These are phyloP conservation scores for Zasmidium cellare DNA, from an alignment of 2,329 filamentous ascomycete genomes.

Conservation along the genomic window DNA sequence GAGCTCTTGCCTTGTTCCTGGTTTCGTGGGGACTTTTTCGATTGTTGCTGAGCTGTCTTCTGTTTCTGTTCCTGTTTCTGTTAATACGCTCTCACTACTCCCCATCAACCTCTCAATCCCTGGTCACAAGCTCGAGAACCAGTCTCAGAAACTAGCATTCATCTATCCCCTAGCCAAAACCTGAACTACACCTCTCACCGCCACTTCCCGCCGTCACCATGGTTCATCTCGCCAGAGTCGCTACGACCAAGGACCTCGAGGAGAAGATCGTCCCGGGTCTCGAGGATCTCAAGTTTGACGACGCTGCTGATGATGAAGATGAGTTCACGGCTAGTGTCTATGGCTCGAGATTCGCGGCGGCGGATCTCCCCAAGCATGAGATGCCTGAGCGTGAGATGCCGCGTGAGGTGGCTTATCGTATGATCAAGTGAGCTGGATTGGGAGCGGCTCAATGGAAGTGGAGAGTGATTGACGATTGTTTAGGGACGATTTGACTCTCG, in stretches of 20 bases:
- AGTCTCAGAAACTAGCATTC: not conserved
- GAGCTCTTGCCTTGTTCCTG: not conserved
- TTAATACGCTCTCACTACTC: not conserved
- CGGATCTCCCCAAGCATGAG: constrained; percentile 77
- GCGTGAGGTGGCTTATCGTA: constrained; percentile 85
- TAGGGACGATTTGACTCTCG: constrained; percentile 80
- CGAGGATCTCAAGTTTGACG: constrained; percentile 48
- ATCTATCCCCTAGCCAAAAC: not conserved
- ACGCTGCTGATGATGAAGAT: constrained; percentile 46
- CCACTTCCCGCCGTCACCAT: constrained; percentile 24
- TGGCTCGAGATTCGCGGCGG: constrained; percentile 77
- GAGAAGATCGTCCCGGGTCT: constrained; percentile 46
- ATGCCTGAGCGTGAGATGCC: constrained; percentile 94
- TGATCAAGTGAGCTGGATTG: constrained; percentile 69
- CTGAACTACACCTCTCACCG: not conserved
- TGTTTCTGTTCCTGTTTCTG: no score
- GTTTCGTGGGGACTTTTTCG: no score
- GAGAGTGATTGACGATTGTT: not conserved
- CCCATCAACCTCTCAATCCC: not conserved
- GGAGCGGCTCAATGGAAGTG: not conserved
- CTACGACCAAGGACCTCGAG: constrained; percentile 32
- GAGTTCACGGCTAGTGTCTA: constrained; percentile 79
- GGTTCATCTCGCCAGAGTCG: constrained; percentile 37
- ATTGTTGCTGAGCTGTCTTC: no score
- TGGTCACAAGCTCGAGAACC: not conserved